Evolutionary conservation across 441 rosid genomes (phyloP).

Genomic region (Populus hybrid): DNA sequence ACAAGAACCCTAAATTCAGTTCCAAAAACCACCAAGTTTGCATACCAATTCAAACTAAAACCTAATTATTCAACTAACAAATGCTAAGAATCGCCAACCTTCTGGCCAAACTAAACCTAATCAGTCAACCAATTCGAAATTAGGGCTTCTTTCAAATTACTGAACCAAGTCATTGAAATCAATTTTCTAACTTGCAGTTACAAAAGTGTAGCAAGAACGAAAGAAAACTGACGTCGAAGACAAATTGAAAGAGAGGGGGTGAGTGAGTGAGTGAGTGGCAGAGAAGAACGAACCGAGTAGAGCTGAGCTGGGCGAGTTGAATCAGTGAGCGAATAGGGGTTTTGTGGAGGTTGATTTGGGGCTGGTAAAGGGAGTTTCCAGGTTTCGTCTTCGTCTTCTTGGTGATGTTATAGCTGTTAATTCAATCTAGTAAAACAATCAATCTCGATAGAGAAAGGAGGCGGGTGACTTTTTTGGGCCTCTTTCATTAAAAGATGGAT

Average conservation of each 20-base stretch:
- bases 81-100: not conserved
- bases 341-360: not conserved
- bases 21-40: not conserved
- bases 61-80: not conserved
- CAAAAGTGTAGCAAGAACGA: not conserved
- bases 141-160: not conserved
- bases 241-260: not conserved
- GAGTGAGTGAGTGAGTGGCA: not conserved
- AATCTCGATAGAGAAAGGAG: not conserved
- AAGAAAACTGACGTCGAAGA: not conserved
- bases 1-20: not conserved
- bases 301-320: not conserved
- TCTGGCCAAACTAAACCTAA: not conserved
- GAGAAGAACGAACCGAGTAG: conserved; percentile 7
- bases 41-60: not conserved
- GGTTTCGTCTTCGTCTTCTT: not conserved
- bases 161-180: not conserved
- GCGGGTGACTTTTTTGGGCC: not conserved
- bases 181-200: not conserved
- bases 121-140: not conserved
- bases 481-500: not conserved
- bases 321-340: not conserved
- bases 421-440: not conserved
- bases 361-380: not conserved
- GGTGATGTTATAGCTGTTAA: not conserved